Conservation (phyloP, 495 filamentous ascomycete species). For the Wilcoxina mikolae region DNA sequence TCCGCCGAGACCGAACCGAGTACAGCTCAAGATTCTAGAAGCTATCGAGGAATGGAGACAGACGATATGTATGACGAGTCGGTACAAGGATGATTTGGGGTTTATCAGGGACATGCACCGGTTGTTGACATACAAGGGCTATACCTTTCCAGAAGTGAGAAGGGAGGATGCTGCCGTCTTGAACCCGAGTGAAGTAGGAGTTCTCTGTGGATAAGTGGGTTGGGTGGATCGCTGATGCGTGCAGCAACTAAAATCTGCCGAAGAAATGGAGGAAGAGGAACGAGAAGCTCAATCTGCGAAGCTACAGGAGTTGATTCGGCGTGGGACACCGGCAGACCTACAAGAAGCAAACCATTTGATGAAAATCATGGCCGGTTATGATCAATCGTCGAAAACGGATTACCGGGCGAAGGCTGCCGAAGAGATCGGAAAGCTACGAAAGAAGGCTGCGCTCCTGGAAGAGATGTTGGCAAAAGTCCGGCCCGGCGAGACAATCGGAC, state of each 20-base stretch:
- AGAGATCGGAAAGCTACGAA: slow-evolving; percentile 82
- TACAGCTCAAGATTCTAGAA: slow-evolving; percentile 85
- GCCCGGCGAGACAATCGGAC: slow-evolving; percentile 63
- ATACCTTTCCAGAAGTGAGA: slow-evolving; percentile 80
- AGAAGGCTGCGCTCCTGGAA: slow-evolving; percentile 80
- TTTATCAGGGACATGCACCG: slow-evolving; percentile 98
- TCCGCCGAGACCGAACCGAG: slow-evolving; percentile 65
- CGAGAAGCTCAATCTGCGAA: slow-evolving; percentile 88
- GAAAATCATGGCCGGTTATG: slow-evolving; percentile 98
- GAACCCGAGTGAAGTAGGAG: slow-evolving; percentile 87
- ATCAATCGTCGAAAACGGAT: slow-evolving; percentile 87
- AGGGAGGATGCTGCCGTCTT: slow-evolving; percentile 90
- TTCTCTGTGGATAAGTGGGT: not conserved
- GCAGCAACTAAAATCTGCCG: slow-evolving; percentile 85
- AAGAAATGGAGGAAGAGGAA: slow-evolving; percentile 98
- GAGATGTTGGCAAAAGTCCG: slow-evolving; percentile 79
- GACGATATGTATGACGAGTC: slow-evolving; percentile 93
- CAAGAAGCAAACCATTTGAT: slow-evolving; percentile 93
- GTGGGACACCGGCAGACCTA: slow-evolving; percentile 78
- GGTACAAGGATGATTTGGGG: slow-evolving; percentile 91
- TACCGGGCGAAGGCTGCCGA: slow-evolving; percentile 95
- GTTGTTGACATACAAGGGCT: slow-evolving; percentile 88
- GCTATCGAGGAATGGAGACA: slow-evolving; percentile 96
- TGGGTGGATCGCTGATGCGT: slow-evolving; percentile 1
- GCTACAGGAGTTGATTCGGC: slow-evolving; percentile 85